Evolutionary conservation across 2,329 filamentous ascomycete genomes (phyloP).

Genomic region (Fonsecaea monophora): DNA sequence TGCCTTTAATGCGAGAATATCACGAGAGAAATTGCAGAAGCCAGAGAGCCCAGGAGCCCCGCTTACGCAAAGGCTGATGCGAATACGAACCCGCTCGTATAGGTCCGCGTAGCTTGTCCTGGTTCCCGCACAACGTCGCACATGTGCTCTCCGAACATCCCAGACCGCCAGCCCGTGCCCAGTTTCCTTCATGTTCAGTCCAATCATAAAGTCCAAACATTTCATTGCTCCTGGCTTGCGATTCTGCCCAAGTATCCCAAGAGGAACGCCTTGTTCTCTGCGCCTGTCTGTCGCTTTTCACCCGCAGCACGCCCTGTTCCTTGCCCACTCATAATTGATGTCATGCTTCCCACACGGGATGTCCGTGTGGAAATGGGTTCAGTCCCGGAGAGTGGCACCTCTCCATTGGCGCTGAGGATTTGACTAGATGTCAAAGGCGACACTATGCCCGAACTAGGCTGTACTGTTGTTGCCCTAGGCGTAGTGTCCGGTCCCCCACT

Average conservation of each 20-base stretch:
- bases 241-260: conserved; percentile 71
- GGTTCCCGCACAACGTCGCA: background rate
- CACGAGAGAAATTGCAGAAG: background rate
- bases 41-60: conserved; percentile 4
- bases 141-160: background rate
- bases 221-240: conserved; percentile 35
- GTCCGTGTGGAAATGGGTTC: conserved; percentile 40
- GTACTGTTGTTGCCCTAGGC: conserved; percentile 19
- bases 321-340: conserved; percentile 37
- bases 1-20: background rate
- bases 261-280: conserved; percentile 77
- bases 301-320: conserved; percentile 53
- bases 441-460: conserved; percentile 30
- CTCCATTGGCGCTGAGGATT: conserved; percentile 34
- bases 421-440: conserved; percentile 35
- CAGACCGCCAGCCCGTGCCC: background rate
- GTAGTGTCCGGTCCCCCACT: conserved; percentile 50
- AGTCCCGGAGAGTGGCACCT: conserved; percentile 35
- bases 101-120: background rate
- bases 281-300: conserved; percentile 60
- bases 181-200: background rate
- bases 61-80: background rate
- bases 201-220: background rate
- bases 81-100: conserved; percentile 17
- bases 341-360: conserved; percentile 38